Conservation (phyloP, 2,329 filamentous ascomycete species). For the Hypomyces perniciosus region DNA sequence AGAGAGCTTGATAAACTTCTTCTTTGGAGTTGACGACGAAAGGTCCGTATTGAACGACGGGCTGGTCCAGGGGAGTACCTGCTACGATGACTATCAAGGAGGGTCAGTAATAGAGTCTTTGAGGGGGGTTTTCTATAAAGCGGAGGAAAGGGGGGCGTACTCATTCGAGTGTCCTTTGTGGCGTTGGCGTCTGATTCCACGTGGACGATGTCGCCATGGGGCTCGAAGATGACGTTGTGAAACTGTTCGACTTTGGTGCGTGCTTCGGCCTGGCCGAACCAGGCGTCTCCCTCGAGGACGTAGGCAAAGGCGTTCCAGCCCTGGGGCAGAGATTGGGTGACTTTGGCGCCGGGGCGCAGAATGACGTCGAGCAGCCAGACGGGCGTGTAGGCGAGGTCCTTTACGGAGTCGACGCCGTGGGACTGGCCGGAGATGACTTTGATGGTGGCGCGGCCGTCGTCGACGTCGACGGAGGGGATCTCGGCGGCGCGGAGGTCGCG, state of each 20-base stretch:
- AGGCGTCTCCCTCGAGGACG: constrained; percentile 66
- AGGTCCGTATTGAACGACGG: constrained; percentile 76
- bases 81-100: constrained; percentile 57
- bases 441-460: constrained; percentile 67
- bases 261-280: constrained; percentile 51
- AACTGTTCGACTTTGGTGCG: constrained; percentile 58
- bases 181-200: constrained; percentile 63
- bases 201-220: constrained; percentile 68
- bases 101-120: not conserved
- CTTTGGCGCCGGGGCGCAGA: constrained; percentile 69
- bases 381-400: constrained; percentile 90
- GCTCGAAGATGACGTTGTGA: constrained; percentile 85
- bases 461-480: constrained; percentile 68
- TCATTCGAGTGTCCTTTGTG: constrained; percentile 49
- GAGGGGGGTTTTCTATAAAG: not conserved
- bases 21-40: constrained; percentile 72
- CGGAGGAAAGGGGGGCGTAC: constrained; percentile 17
- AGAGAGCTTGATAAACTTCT: constrained; percentile 69
- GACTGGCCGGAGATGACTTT: constrained; percentile 88
- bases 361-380: constrained; percentile 91
- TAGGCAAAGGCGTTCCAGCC: constrained; percentile 92
- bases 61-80: constrained; percentile 73
- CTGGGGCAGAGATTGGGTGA: constrained; percentile 68
- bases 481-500: constrained; percentile 74
- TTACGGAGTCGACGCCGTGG: constrained; percentile 77